These are phyloP conservation scores for Verticillium albo-atrum DNA, from an alignment of 2,329 filamentous ascomycete genomes.

Conservation along the genomic window DNA sequence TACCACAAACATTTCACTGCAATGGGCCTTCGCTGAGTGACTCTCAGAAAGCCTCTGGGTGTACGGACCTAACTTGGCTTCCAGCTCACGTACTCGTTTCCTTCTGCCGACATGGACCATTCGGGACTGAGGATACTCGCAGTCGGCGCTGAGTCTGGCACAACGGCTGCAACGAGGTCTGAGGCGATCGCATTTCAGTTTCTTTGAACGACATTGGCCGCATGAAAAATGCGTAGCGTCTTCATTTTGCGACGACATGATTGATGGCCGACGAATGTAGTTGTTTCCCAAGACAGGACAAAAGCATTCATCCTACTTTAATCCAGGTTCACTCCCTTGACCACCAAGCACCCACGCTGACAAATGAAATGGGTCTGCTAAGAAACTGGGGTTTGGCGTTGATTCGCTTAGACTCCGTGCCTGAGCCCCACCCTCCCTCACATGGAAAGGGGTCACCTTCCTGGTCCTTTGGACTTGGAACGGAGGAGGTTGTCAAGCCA, in stretches of 20 bases:
- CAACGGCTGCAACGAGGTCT: conserved; percentile 20
- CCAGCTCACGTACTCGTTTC: conserved; percentile 22
- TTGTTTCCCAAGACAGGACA: too few relatives aligned
- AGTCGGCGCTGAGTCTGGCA: conserved; percentile 11
- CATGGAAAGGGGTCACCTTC: too few relatives aligned
- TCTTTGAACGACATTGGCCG: conserved; percentile 19
- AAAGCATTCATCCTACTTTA: too few relatives aligned
- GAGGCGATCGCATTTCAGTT: conserved; percentile 23
- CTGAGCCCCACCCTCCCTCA: too few relatives aligned
- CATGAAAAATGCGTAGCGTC: conserved; percentile 15
- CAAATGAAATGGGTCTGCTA: too few relatives aligned
- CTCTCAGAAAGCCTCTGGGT: background rate
- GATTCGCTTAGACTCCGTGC: background rate
- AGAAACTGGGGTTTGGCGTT: too few relatives aligned
- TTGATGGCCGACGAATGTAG: background rate
- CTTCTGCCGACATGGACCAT: conserved; percentile 10
- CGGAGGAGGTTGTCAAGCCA: too few relatives aligned
- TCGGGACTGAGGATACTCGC: conserved; percentile 20
- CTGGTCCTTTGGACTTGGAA: too few relatives aligned
- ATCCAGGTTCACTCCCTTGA: too few relatives aligned
- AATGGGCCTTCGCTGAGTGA: conserved; percentile 9
- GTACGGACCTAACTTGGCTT: conserved; percentile 5
- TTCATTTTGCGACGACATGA: conserved; percentile 2
- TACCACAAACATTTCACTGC: too few relatives aligned
- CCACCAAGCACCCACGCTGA: too few relatives aligned